phyloP scores from a whole-genome alignment of 1,284 basidiomycete species.

The Sanghuangporus sanghuang region DNA sequence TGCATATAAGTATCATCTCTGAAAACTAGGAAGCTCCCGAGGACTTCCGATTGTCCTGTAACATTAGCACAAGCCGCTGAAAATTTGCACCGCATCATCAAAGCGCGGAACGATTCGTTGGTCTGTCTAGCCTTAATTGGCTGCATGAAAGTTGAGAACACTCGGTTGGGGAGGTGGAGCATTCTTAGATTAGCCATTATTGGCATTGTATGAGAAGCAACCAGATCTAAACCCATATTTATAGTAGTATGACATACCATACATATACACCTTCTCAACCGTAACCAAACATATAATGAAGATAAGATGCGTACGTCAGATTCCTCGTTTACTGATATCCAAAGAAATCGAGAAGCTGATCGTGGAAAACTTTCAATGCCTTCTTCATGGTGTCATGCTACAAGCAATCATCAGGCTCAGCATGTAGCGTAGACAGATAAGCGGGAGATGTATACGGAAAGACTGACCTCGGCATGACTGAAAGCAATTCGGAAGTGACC shows the following conservation, averaged over 20 bases:
- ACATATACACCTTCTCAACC: background rate
- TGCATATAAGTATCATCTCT: background rate
- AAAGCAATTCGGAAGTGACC: slow-evolving; percentile 65
- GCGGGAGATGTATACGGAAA: background rate
- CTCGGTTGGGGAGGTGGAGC: background rate
- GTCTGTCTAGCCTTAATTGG: background rate
- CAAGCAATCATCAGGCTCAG: background rate
- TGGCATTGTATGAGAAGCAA: background rate
- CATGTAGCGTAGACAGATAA: background rate
- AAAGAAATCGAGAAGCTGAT: slow-evolving; percentile 25
- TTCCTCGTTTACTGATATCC: slow-evolving; percentile 4
- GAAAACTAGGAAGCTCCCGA: background rate
- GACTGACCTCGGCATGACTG: slow-evolving; percentile 48
- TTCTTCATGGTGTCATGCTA: slow-evolving; percentile 40
- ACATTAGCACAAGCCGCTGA: background rate
- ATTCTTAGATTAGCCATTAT: background rate
- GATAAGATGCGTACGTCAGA: background rate
- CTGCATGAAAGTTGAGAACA: background rate
- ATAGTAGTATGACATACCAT: background rate
- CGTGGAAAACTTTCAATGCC: slow-evolving; percentile 39
- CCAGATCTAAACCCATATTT: background rate
- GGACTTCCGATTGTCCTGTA: background rate
- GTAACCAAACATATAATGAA: background rate
- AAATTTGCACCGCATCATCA: background rate
- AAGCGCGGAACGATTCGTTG: background rate